Evolutionary conservation across 2,329 filamentous ascomycete genomes (phyloP).

Genomic region (Epichloe coenophiala): DNA sequence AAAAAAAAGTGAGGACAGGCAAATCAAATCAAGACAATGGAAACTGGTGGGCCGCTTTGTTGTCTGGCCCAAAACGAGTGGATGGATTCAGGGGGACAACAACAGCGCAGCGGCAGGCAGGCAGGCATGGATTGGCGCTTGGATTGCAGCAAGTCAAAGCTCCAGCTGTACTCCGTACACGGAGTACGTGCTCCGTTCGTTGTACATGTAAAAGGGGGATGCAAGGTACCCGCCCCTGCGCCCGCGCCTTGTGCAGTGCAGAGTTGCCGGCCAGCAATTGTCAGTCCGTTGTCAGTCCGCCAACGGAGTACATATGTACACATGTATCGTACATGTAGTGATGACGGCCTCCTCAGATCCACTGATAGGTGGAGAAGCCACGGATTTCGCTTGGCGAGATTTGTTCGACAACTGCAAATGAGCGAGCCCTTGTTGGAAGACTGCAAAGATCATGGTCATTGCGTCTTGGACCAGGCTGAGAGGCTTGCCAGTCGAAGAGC

Average conservation of each 20-base stretch:
- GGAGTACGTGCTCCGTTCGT: too few species aligned
- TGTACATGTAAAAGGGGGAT: too few species aligned
- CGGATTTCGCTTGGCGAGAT: background rate
- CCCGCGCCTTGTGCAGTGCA: background rate
- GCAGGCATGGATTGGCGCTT: background rate
- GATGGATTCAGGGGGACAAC: background rate
- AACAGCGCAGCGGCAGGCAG: background rate
- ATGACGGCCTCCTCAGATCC: too few species aligned
- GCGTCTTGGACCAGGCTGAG: too few species aligned
- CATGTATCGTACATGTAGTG: too few species aligned
- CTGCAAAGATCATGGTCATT: too few species aligned
- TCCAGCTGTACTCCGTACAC: too few species aligned
- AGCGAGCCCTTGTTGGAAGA: too few species aligned
- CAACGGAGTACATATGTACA: background rate
- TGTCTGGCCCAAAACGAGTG: background rate
- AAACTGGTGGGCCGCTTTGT: background rate
- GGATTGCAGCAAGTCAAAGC: background rate
- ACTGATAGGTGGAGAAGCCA: background rate
- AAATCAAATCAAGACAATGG: background rate
- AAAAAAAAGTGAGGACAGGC: background rate
- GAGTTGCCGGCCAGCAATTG: background rate
- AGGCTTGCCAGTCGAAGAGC: too few species aligned
- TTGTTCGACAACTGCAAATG: too few species aligned
- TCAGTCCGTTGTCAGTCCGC: too few species aligned
- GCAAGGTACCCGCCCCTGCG: conserved; percentile 5